Base-by-base conservation (phyloP, 345 rosid species). In the Camelina laxa region DNA sequence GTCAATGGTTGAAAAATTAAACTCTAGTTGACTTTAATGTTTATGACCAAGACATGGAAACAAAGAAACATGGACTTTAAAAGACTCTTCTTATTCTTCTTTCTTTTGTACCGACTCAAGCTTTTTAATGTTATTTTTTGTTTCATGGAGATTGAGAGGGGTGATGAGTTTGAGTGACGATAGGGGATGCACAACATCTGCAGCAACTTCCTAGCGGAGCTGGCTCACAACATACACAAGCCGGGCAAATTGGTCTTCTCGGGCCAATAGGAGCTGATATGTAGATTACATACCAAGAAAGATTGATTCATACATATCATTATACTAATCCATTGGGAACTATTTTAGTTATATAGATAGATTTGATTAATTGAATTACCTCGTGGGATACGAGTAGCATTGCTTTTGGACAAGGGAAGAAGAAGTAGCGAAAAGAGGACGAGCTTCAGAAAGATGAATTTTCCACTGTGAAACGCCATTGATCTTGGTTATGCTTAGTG, bases 131-230 rank as follows among this genome's bases (percentile, higher is more conserved):
- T 57, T 36, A 6, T 57, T 10, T 27, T 27, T 16, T 27, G 30
- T 27, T 36, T 75, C 69, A 69, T 61, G 74, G 79, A 42, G 69
- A 61, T 33, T 61, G 74, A 61, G 69, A 60, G 54, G 31, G 45
- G 24, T 22, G 78, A 42, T 75, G 68, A 60, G 68, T 20, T 42
- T 75, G 55, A 31, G 21, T 61, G 69, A 30, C 39, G 14, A 69
- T 75, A 31, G 75, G 58, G 20, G 79, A 69, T 51, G 79, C 63
- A 69, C 79, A 75, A 61, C 79, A 75, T 61, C 47, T 69, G 58
- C 79, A 75, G 79, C 79, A 69, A 12, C 38, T n/a, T 53, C 69
- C 70, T 69, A 13, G 36, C 2, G 64, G 69, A 3, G 70, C 64
- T 69, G 75, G 74, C 48, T 54, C 21, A 16, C 79, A 75, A 53